Evolutionary conservation across 176 grass and related monocot species (phyloP).

Genomic region (Zea luxurians): DNA sequence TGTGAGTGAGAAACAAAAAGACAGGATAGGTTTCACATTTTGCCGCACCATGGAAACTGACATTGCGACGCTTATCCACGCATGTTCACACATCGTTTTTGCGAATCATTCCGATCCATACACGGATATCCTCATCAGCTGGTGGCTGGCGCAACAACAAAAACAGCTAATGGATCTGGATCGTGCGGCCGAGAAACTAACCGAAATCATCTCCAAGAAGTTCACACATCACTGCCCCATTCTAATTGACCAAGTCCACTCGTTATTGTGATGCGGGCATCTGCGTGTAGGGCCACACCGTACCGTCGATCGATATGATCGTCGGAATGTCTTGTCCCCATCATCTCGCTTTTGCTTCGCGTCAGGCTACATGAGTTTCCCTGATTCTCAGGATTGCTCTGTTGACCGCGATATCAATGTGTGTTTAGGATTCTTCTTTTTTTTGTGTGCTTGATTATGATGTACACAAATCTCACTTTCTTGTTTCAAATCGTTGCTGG

Average conservation of each 20-base stretch:
- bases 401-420: not conserved
- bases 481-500: not conserved
- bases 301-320: too few species aligned
- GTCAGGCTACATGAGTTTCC: slow-evolving; percentile 4
- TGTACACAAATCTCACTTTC: slow-evolving; percentile 19
- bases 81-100: slow-evolving; percentile 1
- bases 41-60: not conserved
- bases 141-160: too few species aligned
- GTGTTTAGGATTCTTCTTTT: not conserved
- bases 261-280: not conserved
- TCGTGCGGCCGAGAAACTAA: too few species aligned
- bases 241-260: slow-evolving; percentile 8
- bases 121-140: too few species aligned
- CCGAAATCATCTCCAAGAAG: not conserved
- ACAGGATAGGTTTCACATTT: not conserved
- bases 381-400: not conserved
- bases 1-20: too few species aligned
- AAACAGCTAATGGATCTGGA: too few species aligned
- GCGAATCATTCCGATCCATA: not conserved
- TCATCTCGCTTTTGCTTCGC: slow-evolving; percentile 16
- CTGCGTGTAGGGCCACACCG: not conserved
- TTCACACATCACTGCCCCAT: not conserved
- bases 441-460: not conserved
- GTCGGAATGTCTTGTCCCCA: slow-evolving; percentile 4
- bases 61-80: not conserved